Percentiles rank a stretch among this genome's conserved stretches.
Evolutionary conservation across 169 alveolate species (phyloP).

Genomic region (Cyclospora cayetanensis): DNA sequence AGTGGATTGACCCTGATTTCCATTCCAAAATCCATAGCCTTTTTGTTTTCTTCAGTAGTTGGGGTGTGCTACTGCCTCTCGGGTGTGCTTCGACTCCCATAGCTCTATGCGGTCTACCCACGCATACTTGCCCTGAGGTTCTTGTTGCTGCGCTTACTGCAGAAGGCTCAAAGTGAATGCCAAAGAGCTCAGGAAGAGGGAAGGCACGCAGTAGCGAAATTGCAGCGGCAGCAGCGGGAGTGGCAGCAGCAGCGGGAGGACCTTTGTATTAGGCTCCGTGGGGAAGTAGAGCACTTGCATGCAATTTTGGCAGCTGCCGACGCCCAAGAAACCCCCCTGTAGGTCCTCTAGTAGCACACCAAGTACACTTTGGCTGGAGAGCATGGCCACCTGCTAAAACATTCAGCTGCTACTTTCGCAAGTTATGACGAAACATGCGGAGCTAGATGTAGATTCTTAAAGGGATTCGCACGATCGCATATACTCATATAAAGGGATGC

Average conservation of each 20-base stretch:
- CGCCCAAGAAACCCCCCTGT: background rate
- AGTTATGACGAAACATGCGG: too few relatives aligned
- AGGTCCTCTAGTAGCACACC: background rate
- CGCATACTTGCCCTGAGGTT: background rate
- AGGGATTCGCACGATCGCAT: too few relatives aligned
- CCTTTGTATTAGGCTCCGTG: background rate
- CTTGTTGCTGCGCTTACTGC: background rate
- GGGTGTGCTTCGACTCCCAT: background rate
- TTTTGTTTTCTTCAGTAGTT: background rate
- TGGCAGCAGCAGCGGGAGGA: constrained; percentile 29
- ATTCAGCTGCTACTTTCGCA: too few relatives aligned
- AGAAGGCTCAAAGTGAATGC: constrained; percentile 19
- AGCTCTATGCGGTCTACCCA: background rate
- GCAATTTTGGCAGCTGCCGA: background rate
- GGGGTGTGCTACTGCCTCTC: too few relatives aligned
- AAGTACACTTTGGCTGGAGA: too few relatives aligned
- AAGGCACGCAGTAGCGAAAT: background rate
- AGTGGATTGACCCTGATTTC: background rate
- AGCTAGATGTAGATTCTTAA: too few relatives aligned
- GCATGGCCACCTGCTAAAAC: too few relatives aligned
- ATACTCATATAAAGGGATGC: too few relatives aligned
- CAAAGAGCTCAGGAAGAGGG: constrained; percentile 19
- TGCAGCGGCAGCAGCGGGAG: constrained; percentile 60
- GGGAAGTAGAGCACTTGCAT: background rate
- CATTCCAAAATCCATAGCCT: background rate